Evolutionary conservation across 345 rosid species (phyloP).

Genomic region (Hirschfeldia incana): DNA sequence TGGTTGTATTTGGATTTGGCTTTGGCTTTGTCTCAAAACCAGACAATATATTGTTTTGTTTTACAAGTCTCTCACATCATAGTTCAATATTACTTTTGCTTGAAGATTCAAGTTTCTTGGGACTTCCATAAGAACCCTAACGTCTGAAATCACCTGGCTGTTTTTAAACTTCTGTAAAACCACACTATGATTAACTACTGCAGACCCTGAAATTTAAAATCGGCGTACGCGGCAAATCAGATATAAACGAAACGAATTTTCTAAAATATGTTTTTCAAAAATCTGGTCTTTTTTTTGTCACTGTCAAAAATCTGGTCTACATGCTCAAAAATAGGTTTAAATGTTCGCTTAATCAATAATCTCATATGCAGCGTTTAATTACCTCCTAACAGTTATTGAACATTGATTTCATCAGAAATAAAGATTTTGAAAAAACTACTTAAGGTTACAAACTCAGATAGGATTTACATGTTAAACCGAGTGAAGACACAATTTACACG

Average conservation of each 20-base stretch:
- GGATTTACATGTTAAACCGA: not conserved
- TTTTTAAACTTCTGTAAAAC: not conserved
- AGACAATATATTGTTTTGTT: conserved; percentile 10
- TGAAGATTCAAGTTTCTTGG: not conserved
- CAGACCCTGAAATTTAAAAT: not conserved
- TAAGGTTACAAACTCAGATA: not conserved
- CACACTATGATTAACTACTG: not conserved
- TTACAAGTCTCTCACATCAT: not conserved
- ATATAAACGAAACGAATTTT: no score
- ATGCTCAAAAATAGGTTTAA: no score
- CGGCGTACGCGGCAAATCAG: not conserved
- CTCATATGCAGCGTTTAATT: no score
- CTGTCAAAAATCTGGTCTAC: no score
- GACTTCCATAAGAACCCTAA: not conserved
- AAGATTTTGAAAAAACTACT: not conserved
- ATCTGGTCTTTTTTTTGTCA: no score
- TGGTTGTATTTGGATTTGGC: conserved; percentile 14
- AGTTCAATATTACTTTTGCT: not conserved
- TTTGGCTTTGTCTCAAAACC: conserved; percentile 15
- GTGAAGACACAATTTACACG: not conserved
- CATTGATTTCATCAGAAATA: not conserved
- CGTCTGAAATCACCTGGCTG: not conserved
- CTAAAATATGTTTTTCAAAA: no score
- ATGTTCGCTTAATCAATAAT: not conserved
- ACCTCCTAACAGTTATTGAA: no score